phyloP scores from a whole-genome alignment of 305 asterid genomes.

The Rubia occidens region DNA sequence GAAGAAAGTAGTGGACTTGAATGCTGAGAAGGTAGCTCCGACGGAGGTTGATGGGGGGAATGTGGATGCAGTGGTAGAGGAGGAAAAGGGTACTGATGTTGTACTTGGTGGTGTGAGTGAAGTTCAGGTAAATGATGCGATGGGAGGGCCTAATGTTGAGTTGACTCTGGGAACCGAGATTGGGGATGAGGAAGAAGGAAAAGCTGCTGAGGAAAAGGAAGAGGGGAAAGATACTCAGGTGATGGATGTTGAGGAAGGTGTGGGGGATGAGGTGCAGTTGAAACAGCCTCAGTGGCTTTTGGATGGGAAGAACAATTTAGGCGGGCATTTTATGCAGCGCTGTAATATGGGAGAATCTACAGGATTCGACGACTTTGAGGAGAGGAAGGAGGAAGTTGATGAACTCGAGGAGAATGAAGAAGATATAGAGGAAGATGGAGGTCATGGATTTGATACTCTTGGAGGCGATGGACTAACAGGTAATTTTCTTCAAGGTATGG shows the following conservation, averaged over 20 bases:
- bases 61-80: slow-evolving; percentile 20
- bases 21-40: slow-evolving; percentile 16
- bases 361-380: slow-evolving; percentile 11
- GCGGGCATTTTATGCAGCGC: slow-evolving; percentile 22
- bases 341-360: slow-evolving; percentile 14
- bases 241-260: not conserved
- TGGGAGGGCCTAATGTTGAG: slow-evolving; percentile 39
- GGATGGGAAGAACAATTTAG: slow-evolving; percentile 14
- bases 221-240: not conserved
- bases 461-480: slow-evolving; percentile 52
- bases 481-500: slow-evolving; percentile 50
- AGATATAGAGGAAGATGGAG: slow-evolving; percentile 24
- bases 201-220: slow-evolving; percentile 20
- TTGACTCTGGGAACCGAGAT: slow-evolving; percentile 57
- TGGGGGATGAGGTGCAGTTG: not conserved
- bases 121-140: slow-evolving; percentile 11
- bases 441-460: slow-evolving; percentile 29
- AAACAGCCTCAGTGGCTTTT: slow-evolving; percentile 19
- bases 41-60: slow-evolving; percentile 7
- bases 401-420: slow-evolving; percentile 23
- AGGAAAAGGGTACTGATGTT: slow-evolving; percentile 23
- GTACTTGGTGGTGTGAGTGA: slow-evolving; percentile 18
- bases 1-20: slow-evolving; percentile 23
- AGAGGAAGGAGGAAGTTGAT: slow-evolving; percentile 17
- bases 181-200: slow-evolving; percentile 30